A percentile compares a stretch with the other conserved stretches of the same genome.
These are phyloP conservation scores for Aspergillus sergii DNA, from an alignment of 2,329 filamentous ascomycete species.

Conservation along the genomic window DNA sequence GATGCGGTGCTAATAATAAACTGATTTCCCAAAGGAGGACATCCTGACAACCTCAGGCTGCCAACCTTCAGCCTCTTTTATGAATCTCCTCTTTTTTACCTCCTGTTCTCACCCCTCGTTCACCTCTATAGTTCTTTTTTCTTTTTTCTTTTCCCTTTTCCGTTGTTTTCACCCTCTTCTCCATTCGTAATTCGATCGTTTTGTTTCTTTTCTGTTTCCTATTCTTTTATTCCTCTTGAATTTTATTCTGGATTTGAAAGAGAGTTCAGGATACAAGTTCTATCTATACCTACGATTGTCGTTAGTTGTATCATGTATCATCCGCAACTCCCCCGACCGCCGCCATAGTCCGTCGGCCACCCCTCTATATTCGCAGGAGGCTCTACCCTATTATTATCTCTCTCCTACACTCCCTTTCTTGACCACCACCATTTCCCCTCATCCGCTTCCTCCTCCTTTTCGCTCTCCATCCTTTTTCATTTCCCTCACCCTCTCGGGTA, in stretches of 20 bases:
- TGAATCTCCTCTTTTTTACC: not conserved
- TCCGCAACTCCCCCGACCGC: constrained; percentile 33
- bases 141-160: not conserved
- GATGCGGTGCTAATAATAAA: constrained; percentile 5
- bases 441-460: constrained; percentile 7
- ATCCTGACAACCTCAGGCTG: constrained; percentile 4
- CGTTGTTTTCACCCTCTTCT: not conserved
- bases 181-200: not conserved
- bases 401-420: constrained; percentile 10
- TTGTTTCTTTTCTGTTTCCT: not conserved
- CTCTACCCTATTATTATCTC: constrained; percentile 11
- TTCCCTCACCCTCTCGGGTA: constrained; percentile 6
- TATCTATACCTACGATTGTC: not conserved
- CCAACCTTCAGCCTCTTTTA: constrained; percentile 1
- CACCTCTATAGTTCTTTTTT: not conserved
- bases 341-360: constrained; percentile 35
- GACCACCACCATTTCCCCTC: not conserved
- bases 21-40: not conserved
- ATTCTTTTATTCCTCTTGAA: not conserved
- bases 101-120: not conserved
- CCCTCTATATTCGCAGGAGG: constrained; percentile 13
- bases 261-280: not conserved
- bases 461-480: constrained; percentile 11
- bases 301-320: constrained; percentile 33
- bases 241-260: not conserved